Evolutionary conservation across 2,329 filamentous ascomycete species (phyloP).

Genomic region (Phaeosphaeriaceae sp.): DNA sequence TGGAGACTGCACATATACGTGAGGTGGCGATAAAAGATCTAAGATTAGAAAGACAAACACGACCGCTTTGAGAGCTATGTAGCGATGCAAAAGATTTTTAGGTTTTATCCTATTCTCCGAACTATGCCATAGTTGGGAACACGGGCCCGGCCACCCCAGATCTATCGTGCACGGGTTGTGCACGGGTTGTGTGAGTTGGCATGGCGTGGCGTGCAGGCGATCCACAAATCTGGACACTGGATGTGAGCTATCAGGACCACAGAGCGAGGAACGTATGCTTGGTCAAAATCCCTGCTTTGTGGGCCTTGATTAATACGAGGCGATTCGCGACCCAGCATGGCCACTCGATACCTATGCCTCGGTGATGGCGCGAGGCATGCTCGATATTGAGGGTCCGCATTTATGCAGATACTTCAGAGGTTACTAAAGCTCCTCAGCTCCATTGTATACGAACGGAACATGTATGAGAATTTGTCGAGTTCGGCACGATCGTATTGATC

Average conservation of each 20-base stretch:
- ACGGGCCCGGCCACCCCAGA: neutral
- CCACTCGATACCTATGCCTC: neutral
- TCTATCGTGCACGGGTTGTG: neutral
- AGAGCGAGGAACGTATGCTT: neutral
- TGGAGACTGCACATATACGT: too few species aligned
- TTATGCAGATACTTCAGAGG: too few species aligned
- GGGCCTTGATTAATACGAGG: too few species aligned
- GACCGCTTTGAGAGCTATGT: neutral
- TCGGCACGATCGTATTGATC: too few species aligned
- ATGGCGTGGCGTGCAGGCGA: neutral
- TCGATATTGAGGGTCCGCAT: too few species aligned
- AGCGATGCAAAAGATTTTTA: constrained; percentile 4
- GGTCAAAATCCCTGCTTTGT: too few species aligned
- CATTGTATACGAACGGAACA: too few species aligned
- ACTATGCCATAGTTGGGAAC: neutral
- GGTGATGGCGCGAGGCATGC: too few species aligned
- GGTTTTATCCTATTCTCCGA: constrained; percentile 34
- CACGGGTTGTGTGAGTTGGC: neutral
- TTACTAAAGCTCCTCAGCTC: too few species aligned
- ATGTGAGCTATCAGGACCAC: too few species aligned
- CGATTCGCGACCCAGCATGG: neutral
- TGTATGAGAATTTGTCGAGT: too few species aligned
- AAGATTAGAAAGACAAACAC: neutral
- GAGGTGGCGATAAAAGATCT: neutral
- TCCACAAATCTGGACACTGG: neutral